These are phyloP conservation scores for Phaeosphaeria sp. DNA, from an alignment of 2,329 filamentous ascomycete genomes.

Conservation along the genomic window DNA sequence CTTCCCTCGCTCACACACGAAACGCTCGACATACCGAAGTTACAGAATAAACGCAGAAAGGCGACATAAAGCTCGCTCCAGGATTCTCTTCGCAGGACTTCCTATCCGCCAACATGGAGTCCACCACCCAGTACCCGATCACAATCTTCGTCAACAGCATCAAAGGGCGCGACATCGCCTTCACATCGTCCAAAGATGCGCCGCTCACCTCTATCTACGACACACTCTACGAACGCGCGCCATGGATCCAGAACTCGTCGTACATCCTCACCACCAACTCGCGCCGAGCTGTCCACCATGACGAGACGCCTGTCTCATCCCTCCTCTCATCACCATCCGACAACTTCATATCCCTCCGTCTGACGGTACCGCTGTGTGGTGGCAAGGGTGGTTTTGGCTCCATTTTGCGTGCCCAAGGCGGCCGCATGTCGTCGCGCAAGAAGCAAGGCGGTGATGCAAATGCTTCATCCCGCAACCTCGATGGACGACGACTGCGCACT, in stretches of 20 bases:
- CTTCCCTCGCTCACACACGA: neutral
- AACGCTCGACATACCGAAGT: too few species aligned
- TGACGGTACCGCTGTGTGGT: slow-evolving; percentile 80
- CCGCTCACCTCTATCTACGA: slow-evolving; percentile 76
- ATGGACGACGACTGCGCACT: slow-evolving; percentile 86
- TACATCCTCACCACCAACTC: slow-evolving; percentile 83
- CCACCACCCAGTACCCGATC: slow-evolving; percentile 31
- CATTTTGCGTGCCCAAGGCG: slow-evolving; percentile 93
- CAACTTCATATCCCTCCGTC: slow-evolving; percentile 81
- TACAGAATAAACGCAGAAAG: too few species aligned
- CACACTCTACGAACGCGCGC: slow-evolving; percentile 65
- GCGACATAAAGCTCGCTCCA: too few species aligned
- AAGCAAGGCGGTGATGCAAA: slow-evolving; percentile 82
- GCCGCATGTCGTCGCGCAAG: slow-evolving; percentile 96
- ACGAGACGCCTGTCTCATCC: slow-evolving; percentile 63
- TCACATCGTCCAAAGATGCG: slow-evolving; percentile 74
- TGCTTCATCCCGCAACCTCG: slow-evolving; percentile 89
- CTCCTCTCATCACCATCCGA: slow-evolving; percentile 65
- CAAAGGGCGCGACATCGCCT: slow-evolving; percentile 78
- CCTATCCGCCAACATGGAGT: slow-evolving; percentile 33
- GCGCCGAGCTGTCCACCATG: slow-evolving; percentile 72
- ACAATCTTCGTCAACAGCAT: slow-evolving; percentile 82
- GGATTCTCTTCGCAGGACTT: too few species aligned
- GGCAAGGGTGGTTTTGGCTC: slow-evolving; percentile 98
- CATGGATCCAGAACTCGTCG: slow-evolving; percentile 60